Percentiles rank a stretch among this genome's conserved stretches.
phyloP scores from a whole-genome alignment of 371 early-diverging fungal genomes.

The Mucor irregularis region DNA sequence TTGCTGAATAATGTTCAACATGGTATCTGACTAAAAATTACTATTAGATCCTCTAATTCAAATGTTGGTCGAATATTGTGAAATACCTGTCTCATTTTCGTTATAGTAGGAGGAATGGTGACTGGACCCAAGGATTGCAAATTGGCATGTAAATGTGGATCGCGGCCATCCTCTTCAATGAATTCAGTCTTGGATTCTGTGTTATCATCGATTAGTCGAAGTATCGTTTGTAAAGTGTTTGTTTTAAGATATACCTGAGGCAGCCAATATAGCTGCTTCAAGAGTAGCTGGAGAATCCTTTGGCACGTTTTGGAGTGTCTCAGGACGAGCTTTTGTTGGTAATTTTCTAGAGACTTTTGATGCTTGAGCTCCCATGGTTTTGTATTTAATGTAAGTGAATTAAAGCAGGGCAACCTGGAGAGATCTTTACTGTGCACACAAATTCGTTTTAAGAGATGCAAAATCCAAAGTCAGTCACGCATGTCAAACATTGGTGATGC shows the following conservation, averaged over 20 bases:
- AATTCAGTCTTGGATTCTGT: slow-evolving; percentile 25
- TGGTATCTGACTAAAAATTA: slow-evolving; percentile 35
- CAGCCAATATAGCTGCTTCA: not conserved
- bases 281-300: slow-evolving; percentile 34
- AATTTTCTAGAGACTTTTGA: slow-evolving; percentile 44
- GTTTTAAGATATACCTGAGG: slow-evolving; percentile 5
- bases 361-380: slow-evolving; percentile 45
- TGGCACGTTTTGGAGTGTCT: slow-evolving; percentile 28
- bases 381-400: slow-evolving; percentile 2
- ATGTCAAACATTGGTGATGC: no score
- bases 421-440: no score
- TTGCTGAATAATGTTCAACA: slow-evolving; percentile 42
- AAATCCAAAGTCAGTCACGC: no score
- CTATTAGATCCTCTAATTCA: not conserved
- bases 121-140: slow-evolving; percentile 39
- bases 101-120: slow-evolving; percentile 32
- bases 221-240: not conserved
- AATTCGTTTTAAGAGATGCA: no score
- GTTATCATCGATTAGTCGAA: no score
- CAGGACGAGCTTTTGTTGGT: slow-evolving; percentile 35
- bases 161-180: slow-evolving; percentile 35
- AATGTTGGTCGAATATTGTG: not conserved
- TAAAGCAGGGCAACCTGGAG: not conserved
- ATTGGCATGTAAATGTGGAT: slow-evolving; percentile 41
- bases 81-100: slow-evolving; percentile 29